A percentile compares a stretch with the other conserved stretches of the same genome.
phyloP scores from a whole-genome alignment of 177 flowering plant species.

The Tripterygium wilfordii region DNA sequence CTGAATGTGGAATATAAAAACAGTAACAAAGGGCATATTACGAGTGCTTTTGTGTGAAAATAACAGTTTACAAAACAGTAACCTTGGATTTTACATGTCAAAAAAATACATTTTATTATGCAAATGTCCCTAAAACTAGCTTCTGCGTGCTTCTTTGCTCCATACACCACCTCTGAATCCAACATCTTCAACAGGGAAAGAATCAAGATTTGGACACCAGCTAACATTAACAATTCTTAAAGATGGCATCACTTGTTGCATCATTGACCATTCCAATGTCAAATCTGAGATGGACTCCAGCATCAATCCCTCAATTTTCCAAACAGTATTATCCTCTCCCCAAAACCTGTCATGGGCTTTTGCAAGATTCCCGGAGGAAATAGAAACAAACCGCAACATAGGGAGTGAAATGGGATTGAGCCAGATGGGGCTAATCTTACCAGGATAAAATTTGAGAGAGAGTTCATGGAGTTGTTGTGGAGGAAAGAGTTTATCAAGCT shows the following conservation, averaged over 20 bases:
- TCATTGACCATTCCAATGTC: constrained; percentile 30
- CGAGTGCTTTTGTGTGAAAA: too few relatives aligned
- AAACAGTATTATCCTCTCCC: constrained; percentile 19
- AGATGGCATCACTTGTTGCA: constrained; percentile 33
- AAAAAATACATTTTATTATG: too few relatives aligned
- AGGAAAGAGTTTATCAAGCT: constrained; percentile 27
- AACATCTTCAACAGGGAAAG: constrained; percentile 37
- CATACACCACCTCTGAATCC: constrained; percentile 50
- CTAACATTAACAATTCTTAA: constrained; percentile 23
- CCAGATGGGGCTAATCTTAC: constrained; percentile 38
- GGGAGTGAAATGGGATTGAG: constrained; percentile 48
- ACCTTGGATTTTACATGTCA: too few relatives aligned
- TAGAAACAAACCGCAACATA: constrained; percentile 27
- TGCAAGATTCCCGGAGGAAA: constrained; percentile 31
- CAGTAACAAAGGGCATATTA: too few relatives aligned
- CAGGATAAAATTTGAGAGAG: constrained; percentile 36
- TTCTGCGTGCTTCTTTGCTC: constrained; percentile 23
- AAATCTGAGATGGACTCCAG: constrained; percentile 37
- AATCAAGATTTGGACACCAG: constrained; percentile 43
- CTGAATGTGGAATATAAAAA: too few relatives aligned
- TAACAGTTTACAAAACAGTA: too few relatives aligned
- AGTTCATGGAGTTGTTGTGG: constrained; percentile 41
- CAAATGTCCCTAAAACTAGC: too few relatives aligned
- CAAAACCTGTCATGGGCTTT: constrained; percentile 26
- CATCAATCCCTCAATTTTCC: constrained; percentile 42